These are phyloP conservation scores for Carex parvula DNA, from an alignment of 176 grass and related monocot species.

Conservation along the genomic window DNA sequence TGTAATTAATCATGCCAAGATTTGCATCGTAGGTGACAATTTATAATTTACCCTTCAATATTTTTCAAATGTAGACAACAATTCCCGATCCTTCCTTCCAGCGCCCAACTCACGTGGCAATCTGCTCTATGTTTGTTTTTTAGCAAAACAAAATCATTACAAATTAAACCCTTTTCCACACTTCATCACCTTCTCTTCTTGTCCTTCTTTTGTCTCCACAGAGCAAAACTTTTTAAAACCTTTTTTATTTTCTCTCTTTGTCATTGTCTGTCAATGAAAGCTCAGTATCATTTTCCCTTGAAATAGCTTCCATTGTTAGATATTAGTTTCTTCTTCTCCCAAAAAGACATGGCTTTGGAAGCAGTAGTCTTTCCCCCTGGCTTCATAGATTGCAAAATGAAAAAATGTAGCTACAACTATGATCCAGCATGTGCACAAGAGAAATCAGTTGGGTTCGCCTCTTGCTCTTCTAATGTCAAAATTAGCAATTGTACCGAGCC, in stretches of 20 bases:
- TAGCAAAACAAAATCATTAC: conserved; percentile 4
- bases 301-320: conserved; percentile 7
- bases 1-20: too few species aligned
- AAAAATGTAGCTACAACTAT: conserved; percentile 29
- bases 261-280: not conserved
- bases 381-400: conserved; percentile 39
- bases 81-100: not conserved
- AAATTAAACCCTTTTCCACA: not conserved
- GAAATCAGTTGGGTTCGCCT: conserved; percentile 18
- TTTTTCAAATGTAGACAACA: not conserved
- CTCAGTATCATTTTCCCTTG: not conserved
- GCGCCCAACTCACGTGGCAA: not conserved
- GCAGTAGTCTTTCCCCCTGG: conserved; percentile 58
- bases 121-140: conserved; percentile 1
- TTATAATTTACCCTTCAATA: too few species aligned
- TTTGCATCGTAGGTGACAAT: too few species aligned
- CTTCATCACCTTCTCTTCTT: conserved; percentile 4
- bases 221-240: not conserved
- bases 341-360: conserved; percentile 60
- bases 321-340: not conserved
- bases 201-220: conserved; percentile 21
- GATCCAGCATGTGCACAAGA: conserved; percentile 11
- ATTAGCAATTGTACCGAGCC: not conserved
- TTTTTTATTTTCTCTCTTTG: not conserved
- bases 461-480: conserved; percentile 32